These are phyloP conservation scores for Coemansia sp. DNA, from an alignment of 192 early-diverging fungal genomes.

Conservation along the genomic window DNA sequence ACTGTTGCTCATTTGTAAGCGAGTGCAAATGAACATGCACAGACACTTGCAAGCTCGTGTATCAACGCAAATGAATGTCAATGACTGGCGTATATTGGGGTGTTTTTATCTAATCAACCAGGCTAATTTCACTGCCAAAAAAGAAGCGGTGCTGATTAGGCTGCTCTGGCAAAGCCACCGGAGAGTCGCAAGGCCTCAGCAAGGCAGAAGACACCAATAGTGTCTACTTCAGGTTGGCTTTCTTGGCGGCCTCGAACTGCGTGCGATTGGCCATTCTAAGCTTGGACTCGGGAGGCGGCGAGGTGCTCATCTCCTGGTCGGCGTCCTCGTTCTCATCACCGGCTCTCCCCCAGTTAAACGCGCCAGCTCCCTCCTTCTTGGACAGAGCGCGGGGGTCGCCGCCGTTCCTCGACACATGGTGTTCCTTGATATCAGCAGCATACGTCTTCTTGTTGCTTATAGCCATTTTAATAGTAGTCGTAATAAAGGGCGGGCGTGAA, in stretches of 20 bases:
- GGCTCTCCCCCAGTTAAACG: conserved; percentile 28
- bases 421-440: conserved; percentile 30
- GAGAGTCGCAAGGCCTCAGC: background rate
- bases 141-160: background rate
- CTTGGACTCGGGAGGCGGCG: conserved; percentile 10
- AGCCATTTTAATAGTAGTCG: conserved; percentile 3
- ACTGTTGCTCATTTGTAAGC: no score
- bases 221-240: conserved; percentile 3
- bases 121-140: background rate
- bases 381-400: conserved; percentile 13
- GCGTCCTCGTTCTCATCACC: background rate
- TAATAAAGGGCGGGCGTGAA: background rate
- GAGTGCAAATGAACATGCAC: no score
- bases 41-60: background rate
- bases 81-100: background rate
- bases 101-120: background rate
- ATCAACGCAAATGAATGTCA: background rate
- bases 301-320: background rate
- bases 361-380: conserved; percentile 34
- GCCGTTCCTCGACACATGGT: conserved; percentile 34
- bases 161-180: background rate
- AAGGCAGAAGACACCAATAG: background rate
- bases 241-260: conserved; percentile 14
- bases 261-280: conserved; percentile 11
- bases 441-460: conserved; percentile 5